Evolutionary conservation across 805 yeast genomes (phyloP).

Genomic region (Candida jianshihensis): DNA sequence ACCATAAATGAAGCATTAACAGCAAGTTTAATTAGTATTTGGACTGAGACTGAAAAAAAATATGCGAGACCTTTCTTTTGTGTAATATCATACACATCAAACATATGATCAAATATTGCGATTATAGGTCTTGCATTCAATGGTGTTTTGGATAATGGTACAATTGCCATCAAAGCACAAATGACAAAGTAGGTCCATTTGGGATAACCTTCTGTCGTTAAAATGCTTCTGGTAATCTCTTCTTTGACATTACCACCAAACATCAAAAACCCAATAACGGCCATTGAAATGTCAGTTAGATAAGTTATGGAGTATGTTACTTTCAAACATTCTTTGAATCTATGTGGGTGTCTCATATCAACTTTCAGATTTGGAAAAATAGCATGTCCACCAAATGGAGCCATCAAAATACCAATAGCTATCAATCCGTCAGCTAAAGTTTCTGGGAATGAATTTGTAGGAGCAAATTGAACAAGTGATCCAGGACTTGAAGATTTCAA

Average conservation of each 20-base stretch:
- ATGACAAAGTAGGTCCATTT: slow-evolving; percentile 48
- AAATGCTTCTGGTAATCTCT: slow-evolving; percentile 70
- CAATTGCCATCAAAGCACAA: slow-evolving; percentile 65
- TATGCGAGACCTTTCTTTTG: slow-evolving; percentile 15
- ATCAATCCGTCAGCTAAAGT: slow-evolving; percentile 44
- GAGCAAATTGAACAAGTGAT: slow-evolving; percentile 56
- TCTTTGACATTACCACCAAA: slow-evolving; percentile 66
- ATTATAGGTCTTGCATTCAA: slow-evolving; percentile 77
- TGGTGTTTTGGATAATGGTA: slow-evolving; percentile 83
- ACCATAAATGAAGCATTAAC: slow-evolving; percentile 54
- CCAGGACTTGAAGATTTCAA: slow-evolving; percentile 62
- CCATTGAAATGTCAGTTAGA: slow-evolving; percentile 56
- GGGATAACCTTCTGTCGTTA: slow-evolving; percentile 65
- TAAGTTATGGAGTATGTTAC: slow-evolving; percentile 56
- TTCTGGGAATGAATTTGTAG: slow-evolving; percentile 61
- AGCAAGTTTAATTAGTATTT: slow-evolving; percentile 23
- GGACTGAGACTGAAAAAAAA: slow-evolving; percentile 15
- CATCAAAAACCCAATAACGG: slow-evolving; percentile 68
- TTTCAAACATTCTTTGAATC: slow-evolving; percentile 45
- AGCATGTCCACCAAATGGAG: slow-evolving; percentile 84
- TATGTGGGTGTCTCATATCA: slow-evolving; percentile 65
- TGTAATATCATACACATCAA: slow-evolving; percentile 23
- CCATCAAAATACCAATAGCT: slow-evolving; percentile 62
- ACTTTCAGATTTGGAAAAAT: slow-evolving; percentile 66
- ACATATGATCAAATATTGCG: slow-evolving; percentile 55